Base-by-base conservation (phyloP, 1,284 basidiomycete genomes). In the Apiotrichum domesticum region DNA sequence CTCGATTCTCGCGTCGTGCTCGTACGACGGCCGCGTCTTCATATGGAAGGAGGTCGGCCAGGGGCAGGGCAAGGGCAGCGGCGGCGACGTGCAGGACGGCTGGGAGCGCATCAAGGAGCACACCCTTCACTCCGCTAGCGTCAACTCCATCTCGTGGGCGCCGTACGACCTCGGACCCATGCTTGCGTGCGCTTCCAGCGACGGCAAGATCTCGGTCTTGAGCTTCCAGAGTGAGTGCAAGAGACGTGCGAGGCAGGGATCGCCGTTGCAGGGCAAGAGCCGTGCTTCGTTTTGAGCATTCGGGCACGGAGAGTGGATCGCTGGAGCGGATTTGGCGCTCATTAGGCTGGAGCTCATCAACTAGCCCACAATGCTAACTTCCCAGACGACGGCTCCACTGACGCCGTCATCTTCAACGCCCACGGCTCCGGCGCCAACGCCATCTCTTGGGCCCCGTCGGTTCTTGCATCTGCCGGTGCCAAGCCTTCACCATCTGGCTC, bases 41-140 rank as follows among this genome's bases (percentile, higher is more conserved):
- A 95, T 98, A 65, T 98, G 96, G 95, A 97, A 96, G 74, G 92
- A 98, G 67, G 67, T 72, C 21, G 72, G 71, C 1, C 64, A 63
- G 6, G 71, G 71, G 1, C 65, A 72, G 39, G 72, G 68, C 8
- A 69, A 72, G 37, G 71, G 72, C 13, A 70, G 67, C 15, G 75
- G 80, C 8, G 83, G 77, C 46, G 68, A 74, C 62, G 50, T 74
- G 3, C 72, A 74, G 57, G 78, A 76, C 59, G 74, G 82, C 4
- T 98, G 95, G 95, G 83, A 87, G 55, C 93, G 90, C 77, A 90
- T 98, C 70, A 96, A 97, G 78, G 96, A 98, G 78, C 95, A 98
- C 74, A 87, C 87, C 3, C 78, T 97, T 51, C 95, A 98, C 76
- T 89, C 86, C 48, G 94, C 94, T 1, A 96, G 91, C 61, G 60